Evolutionary conservation across 768 basidiomycete genomes (phyloP), one percentile per base, ranked within the genome.

Genomic region (Phanerochaete sordida): DNA sequence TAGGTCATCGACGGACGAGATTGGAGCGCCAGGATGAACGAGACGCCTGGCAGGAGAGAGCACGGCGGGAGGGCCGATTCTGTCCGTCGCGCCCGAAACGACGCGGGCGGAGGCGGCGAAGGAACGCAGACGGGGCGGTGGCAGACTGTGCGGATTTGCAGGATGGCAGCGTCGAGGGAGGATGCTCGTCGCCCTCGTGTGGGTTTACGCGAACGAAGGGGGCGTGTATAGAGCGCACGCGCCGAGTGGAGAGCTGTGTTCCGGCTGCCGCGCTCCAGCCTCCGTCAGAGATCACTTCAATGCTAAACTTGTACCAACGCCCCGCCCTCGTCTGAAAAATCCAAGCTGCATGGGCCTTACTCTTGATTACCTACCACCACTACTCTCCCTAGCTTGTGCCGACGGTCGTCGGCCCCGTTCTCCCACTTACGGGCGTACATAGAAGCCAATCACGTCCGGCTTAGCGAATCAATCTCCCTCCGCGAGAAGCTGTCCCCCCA

Each of bases 251-350:
- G 53, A 48, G 47, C 24, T 48, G 24, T 54, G 53, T 46, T 54
- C 35, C 51, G 51, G 59, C 59, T 16, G 51, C 30, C 35, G 50
- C 44, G 59, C 59, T 60, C 59, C 59, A 60, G 59, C 37, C 52
- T 55, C 58, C 49, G 53, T 39, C 53, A 54, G 30, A 52, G 51
- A 52, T 52, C 48, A 48, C 30, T 30, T 8, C 24, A 15, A n/a
- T 26, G 33, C 51, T 30, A 60, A 58, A 52, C 58, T 59, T 53
- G 51, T 54, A 43, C 51, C 30, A 37, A 52, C 58, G 30, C 35
- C 43, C 43, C 59, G 59, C 37, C 52, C 13, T 9, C 23, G 28
- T 33, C 45, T 44, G 2, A 44, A 55, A 46, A 45, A 44, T 48
- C 30, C 23, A 33, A 23, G 31, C 45, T 59, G 48, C 49, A 59